A percentile compares a stretch with the other conserved stretches of the same genome.
phyloP scores from a whole-genome alignment of 768 basidiomycete species.

The Leccinellum rugosiceps region DNA sequence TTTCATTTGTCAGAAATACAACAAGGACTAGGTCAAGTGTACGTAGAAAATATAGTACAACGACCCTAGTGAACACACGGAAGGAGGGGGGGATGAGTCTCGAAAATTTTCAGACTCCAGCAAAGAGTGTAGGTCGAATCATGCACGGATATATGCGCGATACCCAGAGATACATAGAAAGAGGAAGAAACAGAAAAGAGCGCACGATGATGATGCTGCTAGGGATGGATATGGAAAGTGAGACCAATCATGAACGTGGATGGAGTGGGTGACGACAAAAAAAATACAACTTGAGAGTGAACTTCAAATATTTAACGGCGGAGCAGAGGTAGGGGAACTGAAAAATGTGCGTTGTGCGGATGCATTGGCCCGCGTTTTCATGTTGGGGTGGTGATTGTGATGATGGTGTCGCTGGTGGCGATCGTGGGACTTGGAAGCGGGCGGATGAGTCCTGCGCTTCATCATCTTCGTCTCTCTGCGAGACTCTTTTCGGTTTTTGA shows the following conservation, averaged over 20 bases:
- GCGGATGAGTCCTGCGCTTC: conserved; percentile 55
- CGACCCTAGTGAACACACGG: background rate
- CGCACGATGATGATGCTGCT: conserved; percentile 10
- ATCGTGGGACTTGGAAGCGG: conserved; percentile 36
- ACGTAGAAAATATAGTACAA: conserved; percentile 8
- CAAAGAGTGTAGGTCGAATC: conserved; percentile 7
- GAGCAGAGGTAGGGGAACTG: conserved; percentile 33
- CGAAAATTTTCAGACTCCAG: conserved; percentile 3
- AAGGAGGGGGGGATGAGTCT: background rate
- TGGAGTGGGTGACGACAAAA: conserved; percentile 7
- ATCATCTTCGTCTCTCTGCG: conserved; percentile 65
- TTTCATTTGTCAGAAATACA: conserved; percentile 18
- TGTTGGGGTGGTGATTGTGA: conserved; percentile 61
- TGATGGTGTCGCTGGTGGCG: conserved; percentile 49
- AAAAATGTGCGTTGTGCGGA: conserved; percentile 50
- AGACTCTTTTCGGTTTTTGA: conserved; percentile 61
- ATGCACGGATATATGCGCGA: conserved; percentile 24
- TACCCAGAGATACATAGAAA: conserved; percentile 22
- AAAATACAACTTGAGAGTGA: conserved; percentile 22
- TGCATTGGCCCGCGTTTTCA: conserved; percentile 53
- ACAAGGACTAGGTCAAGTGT: conserved; percentile 3
- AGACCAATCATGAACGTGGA: conserved; percentile 3
- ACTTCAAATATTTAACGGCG: conserved; percentile 27
- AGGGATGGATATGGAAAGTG: conserved; percentile 9
- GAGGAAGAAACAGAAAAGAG: background rate